These are phyloP conservation scores for Phytopythium aichiense DNA, from an alignment of 352 stramenopile species.

Conservation along the genomic window DNA sequence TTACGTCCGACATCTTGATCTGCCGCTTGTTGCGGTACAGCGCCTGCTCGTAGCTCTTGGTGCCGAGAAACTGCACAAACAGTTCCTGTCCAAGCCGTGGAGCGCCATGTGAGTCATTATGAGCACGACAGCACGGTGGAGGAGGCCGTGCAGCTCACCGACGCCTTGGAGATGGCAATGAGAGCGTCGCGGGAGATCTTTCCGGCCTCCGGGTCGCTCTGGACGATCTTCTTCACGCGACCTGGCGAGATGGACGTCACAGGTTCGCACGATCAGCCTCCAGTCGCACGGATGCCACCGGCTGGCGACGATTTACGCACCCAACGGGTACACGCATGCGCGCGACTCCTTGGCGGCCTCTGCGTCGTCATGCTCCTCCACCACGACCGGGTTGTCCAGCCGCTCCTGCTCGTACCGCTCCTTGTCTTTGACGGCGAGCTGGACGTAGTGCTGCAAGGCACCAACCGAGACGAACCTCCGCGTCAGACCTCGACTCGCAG, in stretches of 20 bases:
- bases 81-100: conserved; percentile 58
- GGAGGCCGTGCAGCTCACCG: conserved; percentile 31
- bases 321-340: conserved; percentile 56
- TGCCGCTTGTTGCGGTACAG: conserved; percentile 81
- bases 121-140: neutral
- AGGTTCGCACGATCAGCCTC: no score
- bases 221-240: conserved; percentile 92
- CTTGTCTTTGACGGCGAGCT: conserved; percentile 85
- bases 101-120: neutral
- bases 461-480: neutral
- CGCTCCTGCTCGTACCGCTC: conserved; percentile 74
- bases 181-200: conserved; percentile 92
- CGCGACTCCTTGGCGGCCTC: conserved; percentile 19
- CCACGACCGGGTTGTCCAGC: conserved; percentile 53
- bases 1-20: conserved; percentile 74
- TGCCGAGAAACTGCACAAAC: conserved; percentile 86
- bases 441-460: conserved; percentile 58
- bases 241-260: conserved; percentile 24
- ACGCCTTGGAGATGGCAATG: conserved; percentile 90
- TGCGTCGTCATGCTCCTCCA: conserved; percentile 48
- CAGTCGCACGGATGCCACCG: no score
- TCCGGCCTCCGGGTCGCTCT: conserved; percentile 89
- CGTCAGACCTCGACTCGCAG: neutral
- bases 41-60: conserved; percentile 85
- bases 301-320: conserved; percentile 7